These are phyloP conservation scores for Metschnikowia vanudenii DNA, from an alignment of 805 yeast genomes.

Conservation along the genomic window DNA sequence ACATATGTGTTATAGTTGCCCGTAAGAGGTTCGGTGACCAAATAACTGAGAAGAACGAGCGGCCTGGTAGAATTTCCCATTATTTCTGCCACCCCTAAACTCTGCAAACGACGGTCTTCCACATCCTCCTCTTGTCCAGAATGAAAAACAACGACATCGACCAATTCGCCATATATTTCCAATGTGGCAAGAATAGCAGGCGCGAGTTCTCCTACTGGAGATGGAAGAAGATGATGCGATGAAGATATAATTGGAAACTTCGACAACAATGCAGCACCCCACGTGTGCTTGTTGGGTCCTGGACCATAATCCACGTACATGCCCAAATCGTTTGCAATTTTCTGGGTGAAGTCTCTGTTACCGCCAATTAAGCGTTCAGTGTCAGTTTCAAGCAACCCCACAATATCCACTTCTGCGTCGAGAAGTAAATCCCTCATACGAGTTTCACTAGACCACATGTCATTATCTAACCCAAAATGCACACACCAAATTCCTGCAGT, in stretches of 20 bases:
- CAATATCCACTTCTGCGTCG: slow-evolving; percentile 87
- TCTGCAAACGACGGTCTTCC: slow-evolving; percentile 88
- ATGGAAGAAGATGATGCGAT: slow-evolving; percentile 87
- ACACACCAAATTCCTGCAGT: slow-evolving; percentile 99
- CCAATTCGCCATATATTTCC: slow-evolving; percentile 80
- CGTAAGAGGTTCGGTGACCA: slow-evolving; percentile 81
- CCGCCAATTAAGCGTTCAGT: slow-evolving; percentile 95
- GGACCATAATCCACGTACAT: slow-evolving; percentile 98
- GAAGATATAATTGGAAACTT: slow-evolving; percentile 92
- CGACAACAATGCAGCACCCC: slow-evolving; percentile 93
- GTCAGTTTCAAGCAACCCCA: slow-evolving; percentile 89
- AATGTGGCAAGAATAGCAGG: slow-evolving; percentile 97
- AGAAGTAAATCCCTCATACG: slow-evolving; percentile 80
- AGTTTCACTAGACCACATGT: slow-evolving; percentile 95
- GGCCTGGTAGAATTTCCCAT: slow-evolving; percentile 86
- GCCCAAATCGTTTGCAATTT: slow-evolving; percentile 85
- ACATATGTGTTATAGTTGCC: slow-evolving; percentile 94
- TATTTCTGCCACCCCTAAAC: slow-evolving; percentile 67
- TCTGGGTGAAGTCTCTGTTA: slow-evolving; percentile 89
- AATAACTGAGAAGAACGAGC: slow-evolving; percentile 80
- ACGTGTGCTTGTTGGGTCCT: slow-evolving; percentile 95
- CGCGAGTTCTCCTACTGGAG: slow-evolving; percentile 97
- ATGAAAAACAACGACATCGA: slow-evolving; percentile 96
- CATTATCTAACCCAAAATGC: slow-evolving; percentile 95
- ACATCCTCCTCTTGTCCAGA: slow-evolving; percentile 97